phyloP scores from a whole-genome alignment of 352 stramenopile genomes.

The Phytophthora pseudosyringae region DNA sequence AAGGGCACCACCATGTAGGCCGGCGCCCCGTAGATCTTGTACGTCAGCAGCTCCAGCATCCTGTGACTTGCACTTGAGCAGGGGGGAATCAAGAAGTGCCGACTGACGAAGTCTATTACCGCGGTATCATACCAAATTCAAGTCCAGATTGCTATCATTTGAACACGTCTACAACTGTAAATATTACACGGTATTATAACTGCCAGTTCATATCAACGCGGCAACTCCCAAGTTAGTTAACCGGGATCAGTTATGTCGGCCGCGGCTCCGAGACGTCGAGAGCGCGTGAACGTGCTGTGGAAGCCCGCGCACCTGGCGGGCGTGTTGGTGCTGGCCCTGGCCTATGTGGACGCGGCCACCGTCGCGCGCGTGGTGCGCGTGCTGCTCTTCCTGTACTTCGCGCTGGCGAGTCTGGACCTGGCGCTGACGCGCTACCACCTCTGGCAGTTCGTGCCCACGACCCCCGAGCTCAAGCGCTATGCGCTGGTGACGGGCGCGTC shows the following conservation, averaged over 20 bases:
- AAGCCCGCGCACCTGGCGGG: slow-evolving; percentile 55
- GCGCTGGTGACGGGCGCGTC: slow-evolving; percentile 81
- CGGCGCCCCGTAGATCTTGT: slow-evolving; percentile 66
- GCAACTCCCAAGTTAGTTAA: background rate
- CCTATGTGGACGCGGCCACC: slow-evolving; percentile 45
- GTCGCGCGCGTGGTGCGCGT: slow-evolving; percentile 51
- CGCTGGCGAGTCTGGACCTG: slow-evolving; percentile 62
- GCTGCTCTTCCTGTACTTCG: slow-evolving; percentile 62
- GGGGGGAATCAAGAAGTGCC: background rate
- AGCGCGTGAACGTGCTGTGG: slow-evolving; percentile 48
- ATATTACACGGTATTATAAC: background rate
- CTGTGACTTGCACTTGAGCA: slow-evolving; percentile 5
- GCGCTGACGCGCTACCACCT: slow-evolving; percentile 69
- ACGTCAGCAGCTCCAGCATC: slow-evolving; percentile 37
- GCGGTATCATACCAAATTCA: no score
- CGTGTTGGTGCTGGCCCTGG: slow-evolving; percentile 53
- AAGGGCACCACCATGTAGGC: slow-evolving; percentile 65
- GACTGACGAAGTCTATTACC: no score
- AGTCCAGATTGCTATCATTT: no score
- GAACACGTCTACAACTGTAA: no score
- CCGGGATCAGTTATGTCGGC: slow-evolving; percentile 17
- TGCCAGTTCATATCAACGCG: slow-evolving; percentile 6
- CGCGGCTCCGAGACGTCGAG: slow-evolving; percentile 18
- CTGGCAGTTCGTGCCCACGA: slow-evolving; percentile 62
- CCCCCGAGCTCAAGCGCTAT: slow-evolving; percentile 58